phyloP scores from a whole-genome alignment of 1,284 basidiomycete species.

The Ustilago shanxiensis region DNA sequence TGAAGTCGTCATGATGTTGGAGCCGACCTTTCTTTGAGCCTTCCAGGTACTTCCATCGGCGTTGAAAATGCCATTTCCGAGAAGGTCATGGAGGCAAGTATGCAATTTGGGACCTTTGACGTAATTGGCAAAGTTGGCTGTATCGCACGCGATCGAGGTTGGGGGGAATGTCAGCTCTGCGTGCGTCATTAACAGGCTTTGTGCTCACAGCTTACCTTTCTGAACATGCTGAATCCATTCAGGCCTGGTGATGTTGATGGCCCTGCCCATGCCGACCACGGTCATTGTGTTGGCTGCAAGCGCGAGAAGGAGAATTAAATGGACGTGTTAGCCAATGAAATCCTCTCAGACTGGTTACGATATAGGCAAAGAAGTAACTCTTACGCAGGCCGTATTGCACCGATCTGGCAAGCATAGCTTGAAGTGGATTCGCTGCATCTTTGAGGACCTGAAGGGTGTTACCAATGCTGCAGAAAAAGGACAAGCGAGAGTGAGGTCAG shows the following conservation, averaged over 20 bases:
- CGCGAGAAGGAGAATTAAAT: background rate
- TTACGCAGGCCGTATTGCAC: background rate
- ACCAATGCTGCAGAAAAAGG: background rate
- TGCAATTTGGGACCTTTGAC: conserved; percentile 15
- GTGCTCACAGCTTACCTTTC: conserved; percentile 5
- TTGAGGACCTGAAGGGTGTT: background rate
- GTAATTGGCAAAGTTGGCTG: conserved; percentile 22
- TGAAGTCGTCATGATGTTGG: conserved; percentile 20
- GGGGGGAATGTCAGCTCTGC: background rate
- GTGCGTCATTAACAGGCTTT: background rate
- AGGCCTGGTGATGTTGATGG: conserved; percentile 22
- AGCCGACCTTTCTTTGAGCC: conserved; percentile 27
- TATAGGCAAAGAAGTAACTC: too few species aligned
- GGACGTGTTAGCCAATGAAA: background rate
- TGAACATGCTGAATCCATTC: conserved; percentile 37
- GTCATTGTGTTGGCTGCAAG: conserved; percentile 8
- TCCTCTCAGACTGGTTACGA: background rate
- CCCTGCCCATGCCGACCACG: conserved; percentile 12
- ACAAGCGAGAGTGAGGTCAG: background rate
- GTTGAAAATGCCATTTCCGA: conserved; percentile 36
- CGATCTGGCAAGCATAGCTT: background rate
- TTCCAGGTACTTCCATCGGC: conserved; percentile 26
- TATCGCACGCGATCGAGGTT: background rate
- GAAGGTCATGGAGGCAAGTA: conserved; percentile 19
- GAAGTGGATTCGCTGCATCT: background rate